These are phyloP conservation scores for Chlamydomonas applanata DNA, from an alignment of 139 green algal genomes.

Conservation along the genomic window DNA sequence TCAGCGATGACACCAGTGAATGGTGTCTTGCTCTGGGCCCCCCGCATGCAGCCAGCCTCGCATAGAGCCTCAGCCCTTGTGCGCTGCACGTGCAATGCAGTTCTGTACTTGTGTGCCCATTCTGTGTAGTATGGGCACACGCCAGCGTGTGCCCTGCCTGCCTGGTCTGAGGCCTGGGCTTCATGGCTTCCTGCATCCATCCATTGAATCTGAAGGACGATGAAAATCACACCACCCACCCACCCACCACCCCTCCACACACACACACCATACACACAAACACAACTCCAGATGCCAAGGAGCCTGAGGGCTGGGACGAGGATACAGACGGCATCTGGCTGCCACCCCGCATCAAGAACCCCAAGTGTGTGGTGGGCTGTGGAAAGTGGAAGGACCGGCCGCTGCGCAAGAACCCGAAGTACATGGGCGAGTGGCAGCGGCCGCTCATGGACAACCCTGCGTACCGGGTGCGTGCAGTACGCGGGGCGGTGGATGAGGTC, in stretches of 20 bases:
- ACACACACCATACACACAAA: background rate
- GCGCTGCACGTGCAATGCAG: too few species aligned
- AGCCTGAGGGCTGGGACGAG: conserved; percentile 92
- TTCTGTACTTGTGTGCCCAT: too few species aligned
- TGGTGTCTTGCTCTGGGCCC: too few species aligned
- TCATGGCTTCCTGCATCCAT: too few species aligned
- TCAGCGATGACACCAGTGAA: too few species aligned
- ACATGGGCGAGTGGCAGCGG: conserved; percentile 85
- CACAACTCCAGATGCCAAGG: conserved; percentile 57
- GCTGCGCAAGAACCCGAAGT: conserved; percentile 83
- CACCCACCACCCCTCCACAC: background rate
- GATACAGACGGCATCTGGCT: conserved; percentile 92
- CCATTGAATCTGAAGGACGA: too few species aligned
- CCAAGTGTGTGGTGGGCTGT: conserved; percentile 62
- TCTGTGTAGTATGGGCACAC: too few species aligned
- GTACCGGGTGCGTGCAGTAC: conserved; percentile 93
- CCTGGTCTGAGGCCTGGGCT: too few species aligned
- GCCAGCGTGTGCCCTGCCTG: too few species aligned
- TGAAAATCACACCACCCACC: background rate
- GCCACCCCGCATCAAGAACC: conserved; percentile 63
- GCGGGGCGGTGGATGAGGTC: too few species aligned
- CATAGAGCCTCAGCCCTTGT: too few species aligned
- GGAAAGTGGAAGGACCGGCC: conserved; percentile 81
- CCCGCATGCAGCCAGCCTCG: too few species aligned
- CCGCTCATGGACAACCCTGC: conserved; percentile 85